These are phyloP conservation scores for Penicillium arizonense DNA, from an alignment of 495 filamentous ascomycete genomes.

Conservation along the genomic window DNA sequence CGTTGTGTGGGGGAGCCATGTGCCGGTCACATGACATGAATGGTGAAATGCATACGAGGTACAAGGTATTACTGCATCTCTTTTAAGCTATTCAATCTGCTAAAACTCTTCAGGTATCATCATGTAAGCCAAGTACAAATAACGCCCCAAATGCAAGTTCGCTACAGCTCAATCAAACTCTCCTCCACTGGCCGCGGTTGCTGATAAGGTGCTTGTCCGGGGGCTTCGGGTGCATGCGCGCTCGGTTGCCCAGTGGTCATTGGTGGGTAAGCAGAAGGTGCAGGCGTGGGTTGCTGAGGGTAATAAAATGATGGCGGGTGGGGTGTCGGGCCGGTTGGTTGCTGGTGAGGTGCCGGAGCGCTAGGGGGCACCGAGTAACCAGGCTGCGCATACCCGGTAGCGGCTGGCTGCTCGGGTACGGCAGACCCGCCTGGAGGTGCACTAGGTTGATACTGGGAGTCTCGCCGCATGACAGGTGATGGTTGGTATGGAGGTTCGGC, in stretches of 20 bases:
- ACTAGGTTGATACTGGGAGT: constrained; percentile 34
- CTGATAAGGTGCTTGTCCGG: constrained; percentile 52
- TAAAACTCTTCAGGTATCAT: constrained; percentile 25
- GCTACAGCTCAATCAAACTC: constrained; percentile 77
- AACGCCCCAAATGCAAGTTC: constrained; percentile 8
- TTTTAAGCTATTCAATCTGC: constrained; percentile 6
- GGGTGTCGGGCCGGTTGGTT: constrained; percentile 25
- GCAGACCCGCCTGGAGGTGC: constrained; percentile 15
- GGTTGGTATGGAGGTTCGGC: constrained; percentile 27
- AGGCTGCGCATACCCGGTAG: constrained; percentile 28
- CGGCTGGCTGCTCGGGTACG: constrained; percentile 25
- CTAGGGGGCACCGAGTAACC: constrained; percentile 30
- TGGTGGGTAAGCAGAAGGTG: constrained; percentile 37
- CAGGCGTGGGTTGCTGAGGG: constrained; percentile 46
- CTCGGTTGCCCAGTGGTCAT: constrained; percentile 32
- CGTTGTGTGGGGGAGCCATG: no score
- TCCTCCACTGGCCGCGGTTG: constrained; percentile 68
- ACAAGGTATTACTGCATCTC: neutral
- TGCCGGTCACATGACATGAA: neutral
- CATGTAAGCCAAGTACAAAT: neutral
- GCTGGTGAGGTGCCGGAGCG: constrained; percentile 23
- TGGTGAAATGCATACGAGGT: no score
- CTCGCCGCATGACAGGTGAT: constrained; percentile 27
- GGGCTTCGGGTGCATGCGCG: constrained; percentile 64
- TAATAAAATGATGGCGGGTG: constrained; percentile 34